Base-by-base conservation (phyloP, 768 basidiomycete genomes). In the Jaapia argillacea region DNA sequence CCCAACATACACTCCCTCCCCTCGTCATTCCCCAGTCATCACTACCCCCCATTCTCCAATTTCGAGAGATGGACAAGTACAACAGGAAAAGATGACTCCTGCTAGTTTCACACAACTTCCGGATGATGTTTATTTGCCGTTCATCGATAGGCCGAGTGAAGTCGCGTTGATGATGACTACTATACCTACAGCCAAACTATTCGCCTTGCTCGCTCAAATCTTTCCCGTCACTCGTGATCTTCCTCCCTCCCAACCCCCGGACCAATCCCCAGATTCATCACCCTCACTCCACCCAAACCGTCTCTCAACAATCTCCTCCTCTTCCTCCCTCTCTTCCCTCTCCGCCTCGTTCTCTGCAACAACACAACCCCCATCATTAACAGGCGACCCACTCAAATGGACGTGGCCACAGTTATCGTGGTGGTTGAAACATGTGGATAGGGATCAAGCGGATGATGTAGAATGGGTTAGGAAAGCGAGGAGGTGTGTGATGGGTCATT, bases 131-230 rank as follows among this genome's bases (percentile, higher is more conserved):
- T 81, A 79, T 51, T 75, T 96, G 12, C 91, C 91, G 1, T 96
- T 91, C 62, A 71, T 93, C 48, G 82, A 93, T 50, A 79, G 91
- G 16, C 74, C 87, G 0, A 61, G 66, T 0, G 91, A 96, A 54
- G 88, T 93, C 1, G 49, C 71, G 3, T 64, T 74, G 6, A 70
- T 96, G 23, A 74, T 92, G 45, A 67, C 71, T 18, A 69, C 63
- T 10, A 76, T 70, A 2, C 85, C 79, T 4, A 84, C 81, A 44
- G 72, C 72, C 47, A 81, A 79, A 47, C 66, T 91, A 2, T 80
- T 89, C 47, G 69, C 80, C 4, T 72, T 89, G 16, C 72, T 90
- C 23, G 70, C 76, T 0, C 82, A 89, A 59, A 85, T 79, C 0
- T 81, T 87, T 31, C 31, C 58, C 6, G 54, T 55, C 3, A 48